Conservation (phyloP, 1,284 basidiomycete species). For the Cutaneotrichosporon daszewskae region DNA sequence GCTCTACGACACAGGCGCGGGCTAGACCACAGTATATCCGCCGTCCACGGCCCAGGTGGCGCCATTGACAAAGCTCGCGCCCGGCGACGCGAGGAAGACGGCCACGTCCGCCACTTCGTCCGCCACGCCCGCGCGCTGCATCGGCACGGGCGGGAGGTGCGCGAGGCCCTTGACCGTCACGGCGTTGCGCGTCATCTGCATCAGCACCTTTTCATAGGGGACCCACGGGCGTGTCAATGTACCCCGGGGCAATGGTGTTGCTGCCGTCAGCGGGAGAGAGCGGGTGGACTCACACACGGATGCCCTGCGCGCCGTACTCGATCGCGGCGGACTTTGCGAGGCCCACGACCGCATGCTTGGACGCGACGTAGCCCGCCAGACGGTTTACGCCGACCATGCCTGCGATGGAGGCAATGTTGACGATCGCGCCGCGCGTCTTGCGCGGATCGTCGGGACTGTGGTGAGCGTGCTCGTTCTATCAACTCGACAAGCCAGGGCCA, state of each 20-base stretch:
- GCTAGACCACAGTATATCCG: slow-evolving; percentile 10
- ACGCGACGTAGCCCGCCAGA: slow-evolving; percentile 7
- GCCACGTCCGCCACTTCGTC: slow-evolving; percentile 34
- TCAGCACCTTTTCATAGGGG: not conserved
- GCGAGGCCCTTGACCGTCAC: not conserved
- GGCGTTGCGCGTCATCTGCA: not conserved
- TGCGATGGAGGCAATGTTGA: slow-evolving; percentile 18
- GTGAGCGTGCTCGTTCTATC: not conserved
- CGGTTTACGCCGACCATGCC: slow-evolving; percentile 1
- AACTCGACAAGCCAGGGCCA: slow-evolving; percentile 3
- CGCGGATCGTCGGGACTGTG: slow-evolving; percentile 5
- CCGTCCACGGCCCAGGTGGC: slow-evolving; percentile 32
- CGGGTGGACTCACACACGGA: slow-evolving; percentile 9
- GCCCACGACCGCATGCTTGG: slow-evolving; percentile 23
- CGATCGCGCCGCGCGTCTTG: slow-evolving; percentile 21
- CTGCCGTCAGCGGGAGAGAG: not conserved
- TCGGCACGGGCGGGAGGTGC: not conserved
- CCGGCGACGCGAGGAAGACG: slow-evolving; percentile 26
- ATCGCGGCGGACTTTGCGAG: slow-evolving; percentile 13
- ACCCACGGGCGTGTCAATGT: slow-evolving; percentile 13
- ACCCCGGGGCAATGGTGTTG: slow-evolving; percentile 20
- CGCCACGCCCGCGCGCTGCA: slow-evolving; percentile 5
- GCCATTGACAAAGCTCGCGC: slow-evolving; percentile 32
- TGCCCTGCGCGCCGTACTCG: slow-evolving; percentile 13
- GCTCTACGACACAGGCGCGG: too few relatives aligned